Conservation (phyloP, 106 monocot genomes). For the Dactylorhiza incarnata region DNA sequence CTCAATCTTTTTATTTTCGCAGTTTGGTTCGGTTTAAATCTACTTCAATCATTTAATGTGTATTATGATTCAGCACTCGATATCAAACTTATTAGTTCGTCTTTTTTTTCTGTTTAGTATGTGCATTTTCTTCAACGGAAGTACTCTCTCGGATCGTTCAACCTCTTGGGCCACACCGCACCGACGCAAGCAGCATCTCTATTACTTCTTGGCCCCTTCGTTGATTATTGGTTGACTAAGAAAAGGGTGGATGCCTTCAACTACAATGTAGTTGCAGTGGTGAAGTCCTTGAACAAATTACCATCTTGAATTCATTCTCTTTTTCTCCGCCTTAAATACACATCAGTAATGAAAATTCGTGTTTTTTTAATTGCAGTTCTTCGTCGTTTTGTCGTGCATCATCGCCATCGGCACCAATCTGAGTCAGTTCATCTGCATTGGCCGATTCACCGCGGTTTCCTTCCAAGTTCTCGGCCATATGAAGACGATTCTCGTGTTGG, state of each 20-base stretch:
- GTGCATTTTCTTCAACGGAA: slow-evolving; percentile 61
- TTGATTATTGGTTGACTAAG: slow-evolving; percentile 62
- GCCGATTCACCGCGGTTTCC: slow-evolving; percentile 64
- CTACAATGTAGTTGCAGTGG: slow-evolving; percentile 37
- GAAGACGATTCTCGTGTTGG: slow-evolving; percentile 65
- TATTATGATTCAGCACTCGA: no score
- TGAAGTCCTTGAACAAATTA: slow-evolving; percentile 9
- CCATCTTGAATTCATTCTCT: background rate
- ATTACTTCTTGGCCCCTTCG: slow-evolving; percentile 48
- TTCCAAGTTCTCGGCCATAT: slow-evolving; percentile 74
- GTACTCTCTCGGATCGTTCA: slow-evolving; percentile 68
- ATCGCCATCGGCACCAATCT: slow-evolving; percentile 70
- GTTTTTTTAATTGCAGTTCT: slow-evolving; percentile 31
- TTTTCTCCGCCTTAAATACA: background rate
- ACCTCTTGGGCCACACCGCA: slow-evolving; percentile 60
- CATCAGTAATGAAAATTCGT: background rate
- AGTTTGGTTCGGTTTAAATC: no score
- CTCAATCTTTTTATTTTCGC: no score
- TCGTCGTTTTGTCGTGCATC: slow-evolving; percentile 49
- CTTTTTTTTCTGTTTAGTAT: slow-evolving; percentile 24
- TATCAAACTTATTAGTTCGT: background rate
- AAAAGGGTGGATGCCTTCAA: slow-evolving; percentile 60
- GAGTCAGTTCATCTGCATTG: slow-evolving; percentile 71
- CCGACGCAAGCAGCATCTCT: slow-evolving; percentile 52
- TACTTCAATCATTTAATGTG: no score